Evolutionary conservation across 805 yeast species (phyloP), one percentile per base, ranked within the genome.

Genomic region (Candida qinlingensis): DNA sequence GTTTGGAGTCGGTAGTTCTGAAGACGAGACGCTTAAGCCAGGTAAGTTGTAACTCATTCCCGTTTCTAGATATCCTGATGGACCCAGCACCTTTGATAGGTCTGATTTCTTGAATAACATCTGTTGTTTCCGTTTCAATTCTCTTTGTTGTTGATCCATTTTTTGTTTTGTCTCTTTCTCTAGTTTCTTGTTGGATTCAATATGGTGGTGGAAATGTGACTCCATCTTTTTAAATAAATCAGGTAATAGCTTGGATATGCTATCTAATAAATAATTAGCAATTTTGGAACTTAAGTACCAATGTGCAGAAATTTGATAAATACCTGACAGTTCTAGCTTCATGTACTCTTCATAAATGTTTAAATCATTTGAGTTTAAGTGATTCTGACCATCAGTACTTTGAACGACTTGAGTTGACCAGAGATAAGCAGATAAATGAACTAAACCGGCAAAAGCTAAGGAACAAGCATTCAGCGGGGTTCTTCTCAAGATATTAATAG

Each of bases 381-480:
- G 47, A 8, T 47, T 52, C 39, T 66, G 53, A 4, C 48, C 33
- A 5, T 45, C 47, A 1, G 48, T 34, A n/a, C 37, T 51, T 35
- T 54, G 56, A 26, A 52, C 51, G 39, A 70, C 64, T 10, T 74
- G 70, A 27, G 76, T 75, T 5, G 73, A 70, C 82, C 82, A 77
- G 3, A 77, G 64, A 53, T 73, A 77, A 0, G 81, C 77, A 47
- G 79, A 76, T 10, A 76, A 55, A 59, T 77, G 81, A 12, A 77
- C 79, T 37, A 77, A 58, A 7, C 76, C 70, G 0, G 80, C 73
- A 58, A 77, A 75, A 5, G 82, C 82, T 42, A 77, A 60, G 0
- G 80, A 73, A 54, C 82, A 77, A 0, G 80, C 80, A 57, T 68
- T 69, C 46, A 77, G 63, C 4, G 81, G 81, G 0, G 81, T 76